Base-by-base conservation (phyloP, 1,284 basidiomycete genomes). In the Cryptococcus amylolentus region DNA sequence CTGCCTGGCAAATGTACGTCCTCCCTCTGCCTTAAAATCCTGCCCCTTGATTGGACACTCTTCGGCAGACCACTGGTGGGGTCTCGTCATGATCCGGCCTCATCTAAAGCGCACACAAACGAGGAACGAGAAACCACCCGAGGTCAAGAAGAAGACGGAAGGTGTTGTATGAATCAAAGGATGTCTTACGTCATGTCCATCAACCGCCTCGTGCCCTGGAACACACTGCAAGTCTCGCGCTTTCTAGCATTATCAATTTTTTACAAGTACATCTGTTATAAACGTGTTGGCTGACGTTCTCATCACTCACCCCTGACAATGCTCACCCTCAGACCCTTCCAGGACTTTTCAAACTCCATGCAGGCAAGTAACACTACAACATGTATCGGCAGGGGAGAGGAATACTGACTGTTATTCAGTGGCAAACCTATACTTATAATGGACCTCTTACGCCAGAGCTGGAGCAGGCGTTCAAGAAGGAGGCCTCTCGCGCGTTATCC, bases 361-460 rank as follows among this genome's bases (percentile, higher is more conserved):
- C 45, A 46, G 20, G 45, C 26, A 46, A 27, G 45, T 27, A 35
- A 8, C 10, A 10, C 1, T 23, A 23, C 23, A 23, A 23, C 45
- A 16, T 16, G 7, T 28, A 27, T 26, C 45, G 14, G 20, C 14
- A 12, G 18, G 26, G 9, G 26, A 23, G 4, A 46, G 44, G 44
- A 9, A 27, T 10, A 28, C 45, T 46, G 20, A 12, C 18, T 4
- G 3, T 4, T 26, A 2, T 5, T 18, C 23, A 60, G 58, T 60
- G 58, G 58, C 58, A 51, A 56, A 60, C 31, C 12, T 60, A 56
- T 37, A 49, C 35, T 3, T 50, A 50, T 9, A 46, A 49, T n/a
- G 54, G 38, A 10, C 51, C 58, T 26, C 40, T 56, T 14, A 56
- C 50, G 10, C 58, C 51, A 28, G 51, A 53, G 28, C 39, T 56